Base-by-base conservation (phyloP, 306 rosid species). In the Astragalus glycyphyllos region DNA sequence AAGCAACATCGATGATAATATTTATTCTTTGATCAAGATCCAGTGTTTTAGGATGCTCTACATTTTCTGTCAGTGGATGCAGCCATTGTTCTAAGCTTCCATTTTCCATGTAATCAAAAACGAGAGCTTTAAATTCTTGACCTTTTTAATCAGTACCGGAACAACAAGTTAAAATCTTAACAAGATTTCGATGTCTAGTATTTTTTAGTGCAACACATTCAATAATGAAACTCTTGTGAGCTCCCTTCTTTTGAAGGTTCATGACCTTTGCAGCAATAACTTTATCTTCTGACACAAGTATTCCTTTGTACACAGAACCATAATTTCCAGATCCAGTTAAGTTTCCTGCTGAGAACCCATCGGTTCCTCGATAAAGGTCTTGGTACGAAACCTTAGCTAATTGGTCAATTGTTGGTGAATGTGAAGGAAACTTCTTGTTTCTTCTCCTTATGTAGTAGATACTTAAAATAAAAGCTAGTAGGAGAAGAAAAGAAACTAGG, bases 141-240 rank as follows among this genome's bases (percentile, higher is more conserved):
- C 78, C 78, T 1, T 41, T 31, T 34, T 53, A 6, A 23, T 74
- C 58, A 7, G 31, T 6, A 17, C 50, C 32, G 0, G 79, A 64
- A 12, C 72, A 74, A 55, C 72, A 74, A 32, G 38, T 78, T 84
- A 45, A 49, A 78, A 7, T 6, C 0, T 49, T 49, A 49, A 49
- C 56, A 29, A 49, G 4, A 49, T 49, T 49, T 8, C 56, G 56
- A 49, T 49, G 56, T 15, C 29, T 49, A 7, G 15, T 49, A 15
- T 49, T 49, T 49, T 49, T 49, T 0, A 49, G 56, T 49, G 56
- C 56, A 15, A 15, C 15, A 6, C 56, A 49, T 15, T 49, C 56
- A 7, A 5, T 4, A 15, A 49, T 15, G 56, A 49, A 49, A 49
- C 56, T 49, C 56, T 15, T 49, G 56, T 49, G 56, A 49, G 56